These are phyloP conservation scores for Catunica adiposa DNA, from an alignment of 2,329 filamentous ascomycete species.

Conservation along the genomic window DNA sequence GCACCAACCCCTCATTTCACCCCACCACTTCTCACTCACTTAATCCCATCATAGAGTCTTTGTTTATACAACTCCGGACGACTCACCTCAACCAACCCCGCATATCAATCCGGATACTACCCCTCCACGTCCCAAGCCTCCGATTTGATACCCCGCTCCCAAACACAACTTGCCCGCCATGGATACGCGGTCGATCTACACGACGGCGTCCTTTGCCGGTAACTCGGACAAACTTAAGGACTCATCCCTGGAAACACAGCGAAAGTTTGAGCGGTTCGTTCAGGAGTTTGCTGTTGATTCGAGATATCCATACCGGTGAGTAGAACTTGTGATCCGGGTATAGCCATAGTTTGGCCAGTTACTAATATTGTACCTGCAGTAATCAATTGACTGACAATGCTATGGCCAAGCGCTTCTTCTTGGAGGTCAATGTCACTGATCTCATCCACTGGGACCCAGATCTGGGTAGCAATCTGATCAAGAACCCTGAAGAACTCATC, in stretches of 20 bases:
- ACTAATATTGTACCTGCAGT: conserved; percentile 29
- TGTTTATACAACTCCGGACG: no score
- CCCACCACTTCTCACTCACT: not conserved
- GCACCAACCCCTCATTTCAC: not conserved
- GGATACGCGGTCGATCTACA: conserved; percentile 13
- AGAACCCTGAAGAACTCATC: conserved; percentile 82
- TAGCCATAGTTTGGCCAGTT: not conserved
- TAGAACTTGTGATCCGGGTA: not conserved
- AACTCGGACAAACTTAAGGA: conserved; percentile 45
- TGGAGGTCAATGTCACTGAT: conserved; percentile 90
- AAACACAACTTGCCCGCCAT: conserved; percentile 1
- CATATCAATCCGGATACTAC: no score
- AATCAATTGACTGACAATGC: conserved; percentile 94
- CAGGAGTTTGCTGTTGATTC: conserved; percentile 8
- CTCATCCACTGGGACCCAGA: conserved; percentile 94
- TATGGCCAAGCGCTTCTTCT: conserved; percentile 83
- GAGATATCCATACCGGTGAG: conserved; percentile 12
- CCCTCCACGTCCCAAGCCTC: not conserved
- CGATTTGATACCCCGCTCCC: not conserved
- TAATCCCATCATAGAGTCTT: no score
- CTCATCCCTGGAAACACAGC: conserved; percentile 54
- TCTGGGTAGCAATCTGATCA: conserved; percentile 73
- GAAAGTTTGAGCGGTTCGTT: conserved; percentile 67
- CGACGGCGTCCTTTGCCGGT: conserved; percentile 11
- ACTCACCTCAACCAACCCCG: no score